Base-by-base conservation (phyloP, 2,329 filamentous ascomycete genomes). In the Curvularia verruculosa region DNA sequence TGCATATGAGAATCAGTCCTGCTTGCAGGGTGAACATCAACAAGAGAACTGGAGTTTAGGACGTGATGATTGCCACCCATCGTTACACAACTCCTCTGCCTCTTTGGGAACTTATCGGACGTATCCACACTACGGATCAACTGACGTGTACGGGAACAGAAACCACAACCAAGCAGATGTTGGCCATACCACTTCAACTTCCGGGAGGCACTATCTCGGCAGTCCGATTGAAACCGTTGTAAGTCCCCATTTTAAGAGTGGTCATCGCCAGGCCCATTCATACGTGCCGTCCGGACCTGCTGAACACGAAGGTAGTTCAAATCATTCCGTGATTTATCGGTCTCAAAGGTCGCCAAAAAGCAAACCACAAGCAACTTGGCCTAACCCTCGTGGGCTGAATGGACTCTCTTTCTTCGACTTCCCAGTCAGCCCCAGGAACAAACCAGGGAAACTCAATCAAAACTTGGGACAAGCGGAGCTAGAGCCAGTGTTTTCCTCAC, bases 211-310 rank as follows among this genome's bases (percentile, higher is more conserved):
- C 12, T 57, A 65, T 43, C 59, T 66, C n/a, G 48, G 39, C 3
- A 55, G 49, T 15, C 60, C 65, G 53, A 50, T 64, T 48, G 63
- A 72, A 44, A 72, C 39, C 67, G 72, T 78, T 52, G 68, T 75
- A 66, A 80, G 77, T 72, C 75, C 77, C 9, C 78, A 78, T 60
- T 78, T 79, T 60, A 64, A 59, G 44, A 65, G 53, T 57, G 66
- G 52, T 45, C 61, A 55, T 59, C 60, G 49, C 37, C 55, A 57
- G 57, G 58, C 58, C 54, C 54, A 60, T 52, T 13, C 45, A 7
- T 51, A 52, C 46, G 52, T 60, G 39, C 54, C 54, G 44, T 26
- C 56, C 47, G 49, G 61, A 53, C 52, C 66, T 60, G 58, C 68
- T 71, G 67, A 74, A 64, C 66, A 56, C 46, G 57, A 66, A 28